Base-by-base conservation (phyloP, 805 yeast genomes). In the Vanderwaltozyma polyspora region DNA sequence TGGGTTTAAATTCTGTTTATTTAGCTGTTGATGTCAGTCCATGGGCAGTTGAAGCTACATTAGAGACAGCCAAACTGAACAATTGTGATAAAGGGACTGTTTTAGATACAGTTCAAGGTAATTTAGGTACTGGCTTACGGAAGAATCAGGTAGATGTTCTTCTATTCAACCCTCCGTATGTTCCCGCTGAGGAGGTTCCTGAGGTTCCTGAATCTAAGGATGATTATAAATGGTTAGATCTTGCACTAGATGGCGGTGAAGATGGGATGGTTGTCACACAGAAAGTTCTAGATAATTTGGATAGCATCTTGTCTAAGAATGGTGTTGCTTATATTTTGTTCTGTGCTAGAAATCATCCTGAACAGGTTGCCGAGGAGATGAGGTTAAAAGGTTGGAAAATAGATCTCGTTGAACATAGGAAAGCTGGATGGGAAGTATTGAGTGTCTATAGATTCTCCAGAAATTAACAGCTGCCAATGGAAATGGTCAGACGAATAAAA, bases 361-460 rank as follows among this genome's bases (percentile, higher is more conserved):
- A 70, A 11, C 40, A 52, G 6, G 82, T 87, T 1, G 68, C 67
- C 0, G 45, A 52, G 7, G 29, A 34, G 2, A 78, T 84, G 76
- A 12, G 14, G 9, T 34, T 47, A 12, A 36, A 43, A 2, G 48
- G 52, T 9, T 89, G 94, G 85, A 35, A 35, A 0, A 72, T 71
- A 1, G 60, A 63, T 2, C 45, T 59, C n/a, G 63, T 84, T 1
- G 68, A 74, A 4, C 66, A 67, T 29, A 66, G 96, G 35, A 83
- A 82, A 48, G 95, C 95, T 1, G 97, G 97, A 0, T 86, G 97
- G 95, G 98, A 91, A 57, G 89, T 80, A 9, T 63, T 91, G 25
- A 72, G 83, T 36, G 79, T 89, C 7, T 74, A 79, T 58, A 67
- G 76, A 42, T 83, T 87, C 47, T 50, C 38, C 5, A 44, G 40